Percentiles rank a stretch among this genome's conserved stretches.
Conservation (phyloP, 2,329 filamentous ascomycete genomes). For the Botrytis hyacinthi region DNA sequence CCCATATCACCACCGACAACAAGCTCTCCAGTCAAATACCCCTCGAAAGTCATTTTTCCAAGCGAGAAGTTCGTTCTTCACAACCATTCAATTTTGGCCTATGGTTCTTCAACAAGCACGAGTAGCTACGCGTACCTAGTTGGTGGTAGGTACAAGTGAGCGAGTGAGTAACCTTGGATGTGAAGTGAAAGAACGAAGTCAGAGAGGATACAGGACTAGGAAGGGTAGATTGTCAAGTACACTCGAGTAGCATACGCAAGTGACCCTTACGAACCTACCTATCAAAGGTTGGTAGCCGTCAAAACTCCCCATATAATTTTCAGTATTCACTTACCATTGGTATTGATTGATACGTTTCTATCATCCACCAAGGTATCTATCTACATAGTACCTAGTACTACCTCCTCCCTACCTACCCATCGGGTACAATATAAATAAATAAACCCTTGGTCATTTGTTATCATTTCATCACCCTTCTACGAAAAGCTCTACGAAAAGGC, state of each 20-base stretch:
- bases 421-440: not conserved
- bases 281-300: not conserved
- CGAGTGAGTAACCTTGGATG: too few species aligned
- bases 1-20: not conserved
- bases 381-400: not conserved
- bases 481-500: not conserved
- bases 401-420: not conserved
- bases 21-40: not conserved
- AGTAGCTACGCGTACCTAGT: not conserved
- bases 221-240: not conserved
- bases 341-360: not conserved
- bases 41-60: not conserved
- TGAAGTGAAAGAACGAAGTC: not conserved
- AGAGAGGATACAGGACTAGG: not conserved
- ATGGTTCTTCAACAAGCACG: not conserved
- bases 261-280: not conserved
- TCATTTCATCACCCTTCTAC: not conserved
- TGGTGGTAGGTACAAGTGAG: not conserved
- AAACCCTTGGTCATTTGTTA: not conserved
- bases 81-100: not conserved
- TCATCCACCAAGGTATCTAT: not conserved
- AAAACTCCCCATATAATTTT: not conserved
- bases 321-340: not conserved
- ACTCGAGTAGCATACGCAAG: not conserved
- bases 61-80: not conserved